phyloP scores from a whole-genome alignment of 148 eudicot genomes.

The Rhododendron kiyosumense region DNA sequence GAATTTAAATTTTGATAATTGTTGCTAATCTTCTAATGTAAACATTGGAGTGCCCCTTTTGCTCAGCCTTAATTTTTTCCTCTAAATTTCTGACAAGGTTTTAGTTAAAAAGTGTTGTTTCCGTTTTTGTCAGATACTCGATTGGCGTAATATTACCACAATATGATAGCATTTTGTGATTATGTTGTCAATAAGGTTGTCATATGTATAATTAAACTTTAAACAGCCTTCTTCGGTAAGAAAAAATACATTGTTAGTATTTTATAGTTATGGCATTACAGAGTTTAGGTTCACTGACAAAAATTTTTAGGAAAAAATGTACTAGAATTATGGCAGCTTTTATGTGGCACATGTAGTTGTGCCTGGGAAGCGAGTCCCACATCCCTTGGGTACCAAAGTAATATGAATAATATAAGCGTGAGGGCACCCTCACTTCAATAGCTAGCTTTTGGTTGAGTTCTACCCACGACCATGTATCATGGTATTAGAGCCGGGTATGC shows the following conservation, averaged over 20 bases:
- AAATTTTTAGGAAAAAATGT: not conserved
- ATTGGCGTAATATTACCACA: not conserved
- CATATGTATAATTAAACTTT: not conserved
- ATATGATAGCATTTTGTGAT: not conserved
- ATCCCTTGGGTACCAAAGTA: too few relatives aligned
- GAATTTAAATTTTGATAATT: not conserved
- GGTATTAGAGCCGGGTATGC: too few relatives aligned
- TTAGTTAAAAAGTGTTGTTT: not conserved
- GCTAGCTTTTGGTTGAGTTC: too few relatives aligned
- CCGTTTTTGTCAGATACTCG: not conserved
- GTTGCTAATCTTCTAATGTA: not conserved
- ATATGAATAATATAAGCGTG: too few relatives aligned
- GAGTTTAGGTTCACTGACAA: not conserved
- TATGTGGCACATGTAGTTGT: not conserved
- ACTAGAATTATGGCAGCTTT: not conserved
- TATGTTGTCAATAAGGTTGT: not conserved
- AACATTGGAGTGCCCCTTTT: not conserved
- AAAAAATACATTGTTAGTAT: not conserved
- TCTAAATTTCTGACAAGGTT: not conserved
- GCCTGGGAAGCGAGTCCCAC: too few relatives aligned
- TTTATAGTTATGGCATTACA: not conserved
- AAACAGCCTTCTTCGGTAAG: not conserved
- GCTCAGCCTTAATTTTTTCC: not conserved
- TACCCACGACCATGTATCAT: too few relatives aligned
- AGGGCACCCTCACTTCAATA: too few relatives aligned